phyloP scores from a whole-genome alignment of 148 eudicot genomes.

The Selenicereus undatus region DNA sequence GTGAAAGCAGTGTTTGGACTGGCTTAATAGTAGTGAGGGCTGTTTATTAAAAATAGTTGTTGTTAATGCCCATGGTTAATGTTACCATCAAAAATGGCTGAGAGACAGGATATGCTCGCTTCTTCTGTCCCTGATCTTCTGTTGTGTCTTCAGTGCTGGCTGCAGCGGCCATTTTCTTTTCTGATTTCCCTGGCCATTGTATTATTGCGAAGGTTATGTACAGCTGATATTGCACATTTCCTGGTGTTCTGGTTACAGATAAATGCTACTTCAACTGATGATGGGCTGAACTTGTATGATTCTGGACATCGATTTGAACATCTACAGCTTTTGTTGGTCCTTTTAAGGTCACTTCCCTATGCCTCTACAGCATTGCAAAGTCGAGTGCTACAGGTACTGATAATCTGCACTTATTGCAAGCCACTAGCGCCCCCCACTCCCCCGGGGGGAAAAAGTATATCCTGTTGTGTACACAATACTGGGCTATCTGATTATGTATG shows the following conservation, averaged over 20 bases:
- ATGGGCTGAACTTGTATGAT: slow-evolving; percentile 89
- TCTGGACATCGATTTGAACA: slow-evolving; percentile 94
- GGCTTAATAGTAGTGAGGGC: neutral
- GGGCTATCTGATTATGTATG: no score
- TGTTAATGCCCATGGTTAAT: neutral
- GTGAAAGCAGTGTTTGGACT: neutral
- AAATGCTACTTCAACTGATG: slow-evolving; percentile 82
- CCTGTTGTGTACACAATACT: neutral
- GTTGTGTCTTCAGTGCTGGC: neutral
- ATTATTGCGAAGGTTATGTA: neutral
- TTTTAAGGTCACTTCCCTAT: slow-evolving; percentile 90
- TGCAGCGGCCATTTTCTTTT: neutral
- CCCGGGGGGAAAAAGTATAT: neutral
- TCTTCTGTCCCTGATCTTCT: neutral
- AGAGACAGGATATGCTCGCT: neutral
- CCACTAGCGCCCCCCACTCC: neutral
- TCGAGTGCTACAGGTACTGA: slow-evolving; percentile 82
- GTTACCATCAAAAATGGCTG: neutral
- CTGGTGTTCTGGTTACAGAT: slow-evolving; percentile 44
- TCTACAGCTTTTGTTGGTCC: slow-evolving; percentile 77
- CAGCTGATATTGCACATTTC: neutral
- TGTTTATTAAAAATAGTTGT: neutral
- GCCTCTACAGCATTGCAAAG: slow-evolving; percentile 74
- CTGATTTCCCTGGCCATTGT: neutral
- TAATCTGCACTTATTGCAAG: neutral